These are phyloP conservation scores for Leccinum disarticulatum DNA, from an alignment of 768 basidiomycete species.

Conservation along the genomic window DNA sequence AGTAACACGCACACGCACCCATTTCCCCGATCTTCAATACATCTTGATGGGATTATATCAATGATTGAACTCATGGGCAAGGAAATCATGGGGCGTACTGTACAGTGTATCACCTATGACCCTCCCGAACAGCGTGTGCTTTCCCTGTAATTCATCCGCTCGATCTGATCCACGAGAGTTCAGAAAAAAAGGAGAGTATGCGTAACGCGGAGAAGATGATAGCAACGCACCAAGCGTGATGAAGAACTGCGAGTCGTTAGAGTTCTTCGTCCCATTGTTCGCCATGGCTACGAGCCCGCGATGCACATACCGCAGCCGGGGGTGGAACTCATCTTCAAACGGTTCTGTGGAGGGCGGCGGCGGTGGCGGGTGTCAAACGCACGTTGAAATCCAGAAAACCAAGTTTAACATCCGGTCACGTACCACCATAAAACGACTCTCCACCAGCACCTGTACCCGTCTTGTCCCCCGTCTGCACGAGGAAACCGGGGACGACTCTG, in stretches of 20 bases:
- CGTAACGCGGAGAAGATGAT: neutral
- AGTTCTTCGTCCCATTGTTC: conserved; percentile 80
- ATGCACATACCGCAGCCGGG: conserved; percentile 83
- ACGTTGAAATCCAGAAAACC: neutral
- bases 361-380: neutral
- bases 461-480: conserved; percentile 93
- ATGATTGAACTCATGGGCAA: neutral
- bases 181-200: neutral
- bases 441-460: conserved; percentile 91
- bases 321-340: conserved; percentile 94
- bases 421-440: conserved; percentile 93
- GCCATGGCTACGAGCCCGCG: conserved; percentile 95
- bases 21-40: conserved; percentile 89
- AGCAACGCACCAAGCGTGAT: conserved; percentile 75
- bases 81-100: conserved; percentile 51
- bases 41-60: conserved; percentile 45
- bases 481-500: conserved; percentile 86
- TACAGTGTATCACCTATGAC: conserved; percentile 85
- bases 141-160: conserved; percentile 90
- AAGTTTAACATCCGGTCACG: conserved; percentile 11
- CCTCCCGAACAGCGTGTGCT: conserved; percentile 94
- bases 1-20: conserved; percentile 48
- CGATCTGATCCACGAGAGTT: conserved; percentile 51
- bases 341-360: conserved; percentile 52
- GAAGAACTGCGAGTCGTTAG: conserved; percentile 95